These are phyloP conservation scores for Moesziomyces sp. DNA, from an alignment of 1,284 basidiomycete genomes.

Conservation along the genomic window DNA sequence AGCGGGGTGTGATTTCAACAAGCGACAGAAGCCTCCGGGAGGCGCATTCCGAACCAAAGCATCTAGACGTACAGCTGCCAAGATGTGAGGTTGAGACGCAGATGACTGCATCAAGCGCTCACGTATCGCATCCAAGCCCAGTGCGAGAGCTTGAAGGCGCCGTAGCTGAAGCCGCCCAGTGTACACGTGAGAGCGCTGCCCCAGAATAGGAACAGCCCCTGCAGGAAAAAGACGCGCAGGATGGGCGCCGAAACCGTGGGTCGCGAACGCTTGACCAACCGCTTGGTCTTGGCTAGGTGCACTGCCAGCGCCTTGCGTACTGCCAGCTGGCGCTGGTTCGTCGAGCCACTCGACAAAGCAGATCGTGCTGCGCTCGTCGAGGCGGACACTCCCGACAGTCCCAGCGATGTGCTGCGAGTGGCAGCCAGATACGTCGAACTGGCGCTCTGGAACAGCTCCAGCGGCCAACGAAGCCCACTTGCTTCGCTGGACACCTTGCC, in stretches of 20 bases:
- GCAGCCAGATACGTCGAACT: constrained; percentile 5
- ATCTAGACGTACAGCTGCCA: too few species aligned
- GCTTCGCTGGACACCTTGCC: neutral
- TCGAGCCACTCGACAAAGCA: constrained; percentile 4
- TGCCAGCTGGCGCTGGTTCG: constrained; percentile 6
- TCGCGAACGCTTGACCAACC: constrained; percentile 8
- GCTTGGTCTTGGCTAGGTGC: constrained; percentile 17
- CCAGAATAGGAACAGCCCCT: constrained; percentile 27
- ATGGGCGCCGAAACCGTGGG: constrained; percentile 7
- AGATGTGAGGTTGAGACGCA: too few species aligned
- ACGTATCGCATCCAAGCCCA: constrained; percentile 26
- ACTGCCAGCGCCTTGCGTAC: constrained; percentile 12
- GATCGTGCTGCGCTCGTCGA: constrained; percentile 6
- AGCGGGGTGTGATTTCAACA: too few species aligned
- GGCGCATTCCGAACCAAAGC: too few species aligned
- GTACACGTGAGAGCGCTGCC: constrained; percentile 13
- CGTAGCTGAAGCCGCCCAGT: constrained; percentile 7
- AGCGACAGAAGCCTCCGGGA: too few species aligned
- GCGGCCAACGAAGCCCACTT: constrained; percentile 12
- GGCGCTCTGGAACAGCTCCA: constrained; percentile 8
- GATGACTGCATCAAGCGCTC: neutral
- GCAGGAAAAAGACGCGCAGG: constrained; percentile 26
- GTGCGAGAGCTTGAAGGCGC: constrained; percentile 14
- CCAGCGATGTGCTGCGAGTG: constrained; percentile 10
- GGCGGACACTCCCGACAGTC: constrained; percentile 6